Evolutionary conservation across 768 basidiomycete species (phyloP).

Genomic region (Leccinum longicurvipes): DNA sequence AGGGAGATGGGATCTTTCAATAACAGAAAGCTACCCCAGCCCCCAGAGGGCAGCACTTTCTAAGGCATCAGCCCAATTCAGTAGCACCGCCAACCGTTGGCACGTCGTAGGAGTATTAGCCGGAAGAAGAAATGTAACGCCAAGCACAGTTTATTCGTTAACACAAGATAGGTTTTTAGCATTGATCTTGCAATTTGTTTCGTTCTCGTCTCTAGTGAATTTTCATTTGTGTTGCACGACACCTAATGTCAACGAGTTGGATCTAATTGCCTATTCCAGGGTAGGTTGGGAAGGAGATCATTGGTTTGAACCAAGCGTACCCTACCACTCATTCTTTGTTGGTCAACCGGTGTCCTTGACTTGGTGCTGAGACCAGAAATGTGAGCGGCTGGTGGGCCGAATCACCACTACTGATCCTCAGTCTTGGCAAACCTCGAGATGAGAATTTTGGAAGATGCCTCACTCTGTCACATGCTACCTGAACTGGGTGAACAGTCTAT

Average conservation of each 20-base stretch:
- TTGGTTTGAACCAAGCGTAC: not conserved
- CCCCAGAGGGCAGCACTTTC: slow-evolving; percentile 81
- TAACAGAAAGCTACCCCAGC: slow-evolving; percentile 94
- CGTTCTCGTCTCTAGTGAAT: slow-evolving; percentile 15
- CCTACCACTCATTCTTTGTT: not conserved
- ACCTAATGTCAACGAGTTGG: not conserved
- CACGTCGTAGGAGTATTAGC: slow-evolving; percentile 4
- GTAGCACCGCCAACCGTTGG: not conserved
- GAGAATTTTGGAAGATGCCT: not conserved
- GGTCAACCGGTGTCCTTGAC: not conserved
- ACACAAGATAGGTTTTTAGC: slow-evolving; percentile 19
- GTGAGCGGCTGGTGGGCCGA: not conserved
- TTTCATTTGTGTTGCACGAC: slow-evolving; percentile 9
- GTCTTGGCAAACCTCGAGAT: not conserved
- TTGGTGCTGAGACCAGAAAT: not conserved
- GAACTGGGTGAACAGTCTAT: not conserved
- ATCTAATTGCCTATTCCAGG: not conserved
- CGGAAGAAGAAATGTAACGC: slow-evolving; percentile 14
- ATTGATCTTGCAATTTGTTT: slow-evolving; percentile 19
- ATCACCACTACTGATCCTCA: not conserved
- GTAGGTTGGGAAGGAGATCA: not conserved
- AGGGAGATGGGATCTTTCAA: slow-evolving; percentile 94
- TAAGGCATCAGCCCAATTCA: slow-evolving; percentile 23
- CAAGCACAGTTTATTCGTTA: slow-evolving; percentile 7
- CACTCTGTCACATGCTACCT: not conserved